Base-by-base conservation (phyloP, 2,329 filamentous ascomycete species). In the Cryphonectria parasitica region DNA sequence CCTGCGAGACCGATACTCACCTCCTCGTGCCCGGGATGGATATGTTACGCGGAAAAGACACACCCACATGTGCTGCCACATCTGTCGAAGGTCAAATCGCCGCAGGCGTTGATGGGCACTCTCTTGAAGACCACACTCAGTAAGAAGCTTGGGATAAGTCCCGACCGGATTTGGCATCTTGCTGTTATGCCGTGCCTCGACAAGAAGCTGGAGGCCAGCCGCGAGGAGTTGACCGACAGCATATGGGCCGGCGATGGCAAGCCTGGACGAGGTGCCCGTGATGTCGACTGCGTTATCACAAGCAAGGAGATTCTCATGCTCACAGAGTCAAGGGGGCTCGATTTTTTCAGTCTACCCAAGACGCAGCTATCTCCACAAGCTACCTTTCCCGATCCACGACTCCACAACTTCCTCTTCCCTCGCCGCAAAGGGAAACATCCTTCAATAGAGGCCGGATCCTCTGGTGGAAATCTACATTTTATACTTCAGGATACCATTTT, bases 141-240 rank as follows among this genome's bases (percentile, higher is more conserved):
- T 80, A 89, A 88, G 74, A 87, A 84, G 67, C 86, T 95, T 73
- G 89, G 89, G 45, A 89, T 98, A 64, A 81, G 91, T 0, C 92
- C 94, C 0, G 90, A 91, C 73, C 89, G 90, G 75, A 94, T 99
- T 78, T 99, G 95, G 93, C 95, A 98, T 80, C 82, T 98, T 67
- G 94, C 95, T 17, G 87, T 99, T 62, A 99, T 99, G 96, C 96
- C 96, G 28, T 99, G 96, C 80, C 98, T 99, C 80, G 96, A 99
- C 80, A 99, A 99, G 85, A 99, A 99, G 81, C 87, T 99, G 39
- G 96, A 99, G 82, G 96, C 96, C 8, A 97, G 94, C 75, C 90
- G 96, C 67, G 91, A 94, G 79, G 96, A 99, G 80, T 87, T 99
- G 54, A 98, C 95, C 0, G 92, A 95, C 78, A 83, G 87, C 8